These are phyloP conservation scores for Vigna unguiculata DNA, from an alignment of 306 rosid species.

Conservation along the genomic window DNA sequence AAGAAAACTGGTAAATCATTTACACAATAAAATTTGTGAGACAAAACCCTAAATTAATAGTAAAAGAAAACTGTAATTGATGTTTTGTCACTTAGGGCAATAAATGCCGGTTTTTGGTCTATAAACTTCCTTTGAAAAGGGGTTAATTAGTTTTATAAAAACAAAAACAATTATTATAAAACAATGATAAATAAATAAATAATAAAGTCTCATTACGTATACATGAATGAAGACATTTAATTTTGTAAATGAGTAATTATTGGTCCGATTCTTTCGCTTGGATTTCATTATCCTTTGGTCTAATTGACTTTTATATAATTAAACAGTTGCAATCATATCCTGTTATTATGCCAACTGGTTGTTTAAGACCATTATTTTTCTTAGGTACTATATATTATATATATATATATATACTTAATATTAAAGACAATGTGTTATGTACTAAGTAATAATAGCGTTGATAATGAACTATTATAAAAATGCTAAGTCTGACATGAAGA, in stretches of 20 bases:
- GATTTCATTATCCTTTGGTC: conserved; percentile 33
- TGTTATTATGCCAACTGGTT: conserved; percentile 45
- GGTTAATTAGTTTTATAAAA: neutral
- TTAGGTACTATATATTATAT: neutral
- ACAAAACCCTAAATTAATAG: neutral
- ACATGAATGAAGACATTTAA: conserved; percentile 5
- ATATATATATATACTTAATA: neutral
- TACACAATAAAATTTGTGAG: neutral
- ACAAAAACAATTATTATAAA: neutral
- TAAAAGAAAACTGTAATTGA: neutral
- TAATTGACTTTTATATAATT: conserved; percentile 26
- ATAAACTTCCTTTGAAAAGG: neutral
- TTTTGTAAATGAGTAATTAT: conserved; percentile 29
- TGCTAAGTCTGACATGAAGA: conserved; percentile 39
- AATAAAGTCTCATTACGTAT: neutral
- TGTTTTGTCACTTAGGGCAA: neutral
- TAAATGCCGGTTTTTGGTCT: neutral
- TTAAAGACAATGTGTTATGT: neutral
- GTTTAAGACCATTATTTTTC: conserved; percentile 24
- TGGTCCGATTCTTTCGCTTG: conserved; percentile 41
- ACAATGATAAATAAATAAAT: neutral
- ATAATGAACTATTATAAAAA: conserved; percentile 39
- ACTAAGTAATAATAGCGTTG: neutral
- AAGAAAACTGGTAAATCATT: neutral
- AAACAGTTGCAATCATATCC: conserved; percentile 37